Conservation (phyloP, 176 grass and related monocot species). For the Carex littledalei region DNA sequence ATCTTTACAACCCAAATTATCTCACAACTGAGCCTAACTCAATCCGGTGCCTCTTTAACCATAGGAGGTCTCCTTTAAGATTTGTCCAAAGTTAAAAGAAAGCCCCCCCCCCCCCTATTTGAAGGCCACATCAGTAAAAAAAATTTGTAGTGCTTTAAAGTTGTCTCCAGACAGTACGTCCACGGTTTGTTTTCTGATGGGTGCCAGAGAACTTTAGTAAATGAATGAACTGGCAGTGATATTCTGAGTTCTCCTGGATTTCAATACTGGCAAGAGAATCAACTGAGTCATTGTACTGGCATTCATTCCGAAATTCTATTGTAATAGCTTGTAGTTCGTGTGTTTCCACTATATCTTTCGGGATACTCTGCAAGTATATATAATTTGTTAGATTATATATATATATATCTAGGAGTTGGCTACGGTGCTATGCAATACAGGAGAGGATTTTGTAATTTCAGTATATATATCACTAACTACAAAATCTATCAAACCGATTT, state of each 20-base stretch:
- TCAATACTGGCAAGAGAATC: conserved; percentile 71
- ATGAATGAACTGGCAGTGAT: conserved; percentile 49
- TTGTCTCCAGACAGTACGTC: conserved; percentile 77
- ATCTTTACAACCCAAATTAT: no score
- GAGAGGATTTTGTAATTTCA: no score
- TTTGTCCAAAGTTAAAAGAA: no score
- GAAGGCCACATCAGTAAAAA: no score
- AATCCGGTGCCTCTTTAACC: no score
- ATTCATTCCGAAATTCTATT: conserved; percentile 78
- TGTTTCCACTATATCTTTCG: conserved; percentile 84
- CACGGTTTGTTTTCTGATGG: conserved; percentile 68
- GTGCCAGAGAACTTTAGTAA: conserved; percentile 61
- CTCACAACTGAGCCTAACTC: no score
- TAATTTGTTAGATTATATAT: background rate
- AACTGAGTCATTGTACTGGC: conserved; percentile 68
- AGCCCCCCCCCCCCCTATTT: no score
- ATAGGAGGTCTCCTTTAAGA: no score
- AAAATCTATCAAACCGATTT: no score
- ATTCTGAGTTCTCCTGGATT: conserved; percentile 26
- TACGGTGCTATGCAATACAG: fast-evolving
- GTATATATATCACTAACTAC: no score
- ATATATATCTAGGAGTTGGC: no score
- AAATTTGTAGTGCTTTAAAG: background rate
- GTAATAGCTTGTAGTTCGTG: conserved; percentile 92
- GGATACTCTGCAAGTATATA: conserved; percentile 54